These are phyloP conservation scores for Barbatosphaeria neglecta DNA, from an alignment of 495 filamentous ascomycete genomes.

Conservation along the genomic window DNA sequence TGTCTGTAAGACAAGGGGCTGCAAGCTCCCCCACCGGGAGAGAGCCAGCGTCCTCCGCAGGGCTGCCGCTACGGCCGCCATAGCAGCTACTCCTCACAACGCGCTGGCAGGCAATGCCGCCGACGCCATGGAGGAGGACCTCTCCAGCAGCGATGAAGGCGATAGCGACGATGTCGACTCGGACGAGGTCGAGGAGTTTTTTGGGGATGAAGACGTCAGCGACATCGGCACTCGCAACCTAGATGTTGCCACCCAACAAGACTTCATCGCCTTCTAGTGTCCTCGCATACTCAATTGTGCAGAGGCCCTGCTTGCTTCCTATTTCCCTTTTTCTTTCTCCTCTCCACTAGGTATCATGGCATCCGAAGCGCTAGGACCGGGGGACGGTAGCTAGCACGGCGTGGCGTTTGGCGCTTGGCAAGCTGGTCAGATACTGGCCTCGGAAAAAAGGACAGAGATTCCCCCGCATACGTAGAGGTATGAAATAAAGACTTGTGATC, in stretches of 20 bases:
- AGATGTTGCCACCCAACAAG: constrained; percentile 31
- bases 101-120: constrained; percentile 9
- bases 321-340: no score
- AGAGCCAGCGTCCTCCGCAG: constrained; percentile 57
- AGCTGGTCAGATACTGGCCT: no score
- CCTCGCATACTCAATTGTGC: no score
- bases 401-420: no score
- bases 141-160: constrained; percentile 78
- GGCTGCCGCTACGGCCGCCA: constrained; percentile 15
- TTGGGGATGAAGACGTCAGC: constrained; percentile 26
- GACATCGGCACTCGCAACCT: constrained; percentile 13
- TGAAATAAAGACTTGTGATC: no score
- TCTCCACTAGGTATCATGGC: no score
- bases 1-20: constrained; percentile 68
- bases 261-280: constrained; percentile 35
- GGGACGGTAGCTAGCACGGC: no score
- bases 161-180: constrained; percentile 85
- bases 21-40: constrained; percentile 78
- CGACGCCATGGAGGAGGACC: constrained; percentile 59
- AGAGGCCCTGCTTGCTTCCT: no score
- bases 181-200: constrained; percentile 68
- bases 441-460: no score
- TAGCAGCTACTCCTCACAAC: no score
- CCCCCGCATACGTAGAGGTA: no score
- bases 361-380: no score